Conservation (phyloP, 805 yeast species). For the Kuraishia floccosa region DNA sequence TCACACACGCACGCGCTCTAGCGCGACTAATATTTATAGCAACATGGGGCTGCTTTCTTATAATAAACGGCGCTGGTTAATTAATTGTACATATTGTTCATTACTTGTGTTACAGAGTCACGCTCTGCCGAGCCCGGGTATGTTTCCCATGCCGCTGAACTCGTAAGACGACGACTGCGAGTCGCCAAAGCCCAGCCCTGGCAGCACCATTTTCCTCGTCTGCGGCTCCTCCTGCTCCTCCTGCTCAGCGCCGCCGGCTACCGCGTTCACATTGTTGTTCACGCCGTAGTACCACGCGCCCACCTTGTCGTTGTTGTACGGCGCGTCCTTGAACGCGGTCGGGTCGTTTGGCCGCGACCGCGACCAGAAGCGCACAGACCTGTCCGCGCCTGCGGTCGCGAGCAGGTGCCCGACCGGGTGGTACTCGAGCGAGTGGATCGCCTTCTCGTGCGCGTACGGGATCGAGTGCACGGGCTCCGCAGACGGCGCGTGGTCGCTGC, state of each 20-base stretch:
- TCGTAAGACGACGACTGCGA: too few species aligned
- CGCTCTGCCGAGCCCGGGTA: too few species aligned
- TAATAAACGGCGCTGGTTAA: too few species aligned
- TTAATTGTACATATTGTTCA: too few species aligned
- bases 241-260: constrained; percentile 3
- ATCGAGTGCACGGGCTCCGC: constrained; percentile 42
- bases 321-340: constrained; percentile 57
- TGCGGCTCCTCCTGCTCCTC: neutral
- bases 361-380: constrained; percentile 90
- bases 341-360: constrained; percentile 88
- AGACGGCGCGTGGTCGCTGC: constrained; percentile 1
- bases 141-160: too few species aligned
- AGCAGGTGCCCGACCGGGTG: constrained; percentile 91
- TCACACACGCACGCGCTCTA: too few species aligned
- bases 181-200: constrained; percentile 1
- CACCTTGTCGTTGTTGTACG: constrained; percentile 30
- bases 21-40: too few species aligned
- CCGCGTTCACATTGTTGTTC: constrained; percentile 18
- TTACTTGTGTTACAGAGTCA: too few species aligned
- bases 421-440: constrained; percentile 80
- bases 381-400: constrained; percentile 89
- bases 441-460: constrained; percentile 92
- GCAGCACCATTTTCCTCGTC: neutral
- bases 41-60: too few species aligned
- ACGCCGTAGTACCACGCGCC: constrained; percentile 39